A percentile compares a stretch with the other conserved stretches of the same genome.
Conservation (phyloP, 2,329 filamentous ascomycete genomes). For the Talaromyces islandicus region DNA sequence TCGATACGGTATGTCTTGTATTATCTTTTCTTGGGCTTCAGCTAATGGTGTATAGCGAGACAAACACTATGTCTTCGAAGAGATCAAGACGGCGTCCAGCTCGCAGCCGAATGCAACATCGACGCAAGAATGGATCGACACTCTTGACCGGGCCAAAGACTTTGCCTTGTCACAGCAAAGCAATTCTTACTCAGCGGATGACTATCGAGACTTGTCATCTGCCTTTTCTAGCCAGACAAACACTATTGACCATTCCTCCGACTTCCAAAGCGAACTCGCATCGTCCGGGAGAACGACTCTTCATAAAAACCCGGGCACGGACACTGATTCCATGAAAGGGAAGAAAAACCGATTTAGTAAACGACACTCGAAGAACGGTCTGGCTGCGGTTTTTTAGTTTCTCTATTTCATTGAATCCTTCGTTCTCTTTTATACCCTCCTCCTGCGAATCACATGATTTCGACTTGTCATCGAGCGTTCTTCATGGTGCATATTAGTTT, state of each 20-base stretch:
- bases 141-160: slow-evolving; percentile 78
- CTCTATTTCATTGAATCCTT: not conserved
- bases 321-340: slow-evolving; percentile 52
- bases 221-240: slow-evolving; percentile 61
- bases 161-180: slow-evolving; percentile 69
- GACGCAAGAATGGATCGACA: slow-evolving; percentile 88
- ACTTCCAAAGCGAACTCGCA: slow-evolving; percentile 30
- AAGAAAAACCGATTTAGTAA: slow-evolving; percentile 70
- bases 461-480: slow-evolving; percentile 4
- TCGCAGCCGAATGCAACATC: slow-evolving; percentile 60
- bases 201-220: slow-evolving; percentile 63
- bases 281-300: slow-evolving; percentile 39
- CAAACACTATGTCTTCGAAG: slow-evolving; percentile 88
- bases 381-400: slow-evolving; percentile 73
- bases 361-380: slow-evolving; percentile 87
- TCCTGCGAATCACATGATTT: not conserved
- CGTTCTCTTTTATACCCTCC: not conserved
- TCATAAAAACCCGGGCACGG: slow-evolving; percentile 38
- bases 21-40: slow-evolving; percentile 12
- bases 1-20: slow-evolving; percentile 73
- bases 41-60: slow-evolving; percentile 58
- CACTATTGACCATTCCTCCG: slow-evolving; percentile 37
- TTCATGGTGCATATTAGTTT: slow-evolving; percentile 10
- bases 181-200: slow-evolving; percentile 62
- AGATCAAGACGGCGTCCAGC: slow-evolving; percentile 60